A percentile compares a stretch with the other conserved stretches of the same genome.
phyloP scores from a whole-genome alignment of 75 land plant genomes.

The Azolla pinnata region DNA sequence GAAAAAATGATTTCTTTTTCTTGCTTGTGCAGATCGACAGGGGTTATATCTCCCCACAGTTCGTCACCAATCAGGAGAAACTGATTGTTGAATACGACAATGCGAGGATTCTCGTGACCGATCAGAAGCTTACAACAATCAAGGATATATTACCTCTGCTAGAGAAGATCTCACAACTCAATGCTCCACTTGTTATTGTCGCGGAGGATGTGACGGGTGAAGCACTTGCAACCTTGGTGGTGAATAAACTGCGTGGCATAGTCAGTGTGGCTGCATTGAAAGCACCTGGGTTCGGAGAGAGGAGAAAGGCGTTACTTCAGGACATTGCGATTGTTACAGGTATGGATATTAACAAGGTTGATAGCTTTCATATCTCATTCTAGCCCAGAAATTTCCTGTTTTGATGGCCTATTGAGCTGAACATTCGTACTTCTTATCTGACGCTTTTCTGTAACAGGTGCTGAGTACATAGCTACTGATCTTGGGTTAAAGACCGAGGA shows the following conservation, averaged over 20 bases:
- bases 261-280: slow-evolving; percentile 89
- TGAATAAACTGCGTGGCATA: slow-evolving; percentile 83
- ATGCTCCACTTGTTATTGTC: slow-evolving; percentile 71
- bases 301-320: slow-evolving; percentile 85
- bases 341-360: too few species aligned
- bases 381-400: too few species aligned
- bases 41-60: slow-evolving; percentile 94
- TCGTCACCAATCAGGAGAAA: slow-evolving; percentile 89
- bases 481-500: slow-evolving; percentile 58
- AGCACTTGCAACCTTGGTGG: slow-evolving; percentile 95
- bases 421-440: background rate
- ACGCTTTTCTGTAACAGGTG: slow-evolving; percentile 27
- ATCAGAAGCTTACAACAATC: slow-evolving; percentile 78
- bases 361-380: too few species aligned
- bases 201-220: slow-evolving; percentile 96
- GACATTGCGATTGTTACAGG: slow-evolving; percentile 96
- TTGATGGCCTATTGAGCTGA: background rate
- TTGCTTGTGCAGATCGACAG: slow-evolving; percentile 64
- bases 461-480: slow-evolving; percentile 70
- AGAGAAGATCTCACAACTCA: slow-evolving; percentile 75
- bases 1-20: background rate
- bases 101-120: slow-evolving; percentile 75
- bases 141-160: slow-evolving; percentile 83
- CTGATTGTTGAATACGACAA: slow-evolving; percentile 83
- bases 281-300: slow-evolving; percentile 89